These are phyloP conservation scores for Aspergillus ruber DNA, from an alignment of 2,329 filamentous ascomycete species.

Conservation along the genomic window DNA sequence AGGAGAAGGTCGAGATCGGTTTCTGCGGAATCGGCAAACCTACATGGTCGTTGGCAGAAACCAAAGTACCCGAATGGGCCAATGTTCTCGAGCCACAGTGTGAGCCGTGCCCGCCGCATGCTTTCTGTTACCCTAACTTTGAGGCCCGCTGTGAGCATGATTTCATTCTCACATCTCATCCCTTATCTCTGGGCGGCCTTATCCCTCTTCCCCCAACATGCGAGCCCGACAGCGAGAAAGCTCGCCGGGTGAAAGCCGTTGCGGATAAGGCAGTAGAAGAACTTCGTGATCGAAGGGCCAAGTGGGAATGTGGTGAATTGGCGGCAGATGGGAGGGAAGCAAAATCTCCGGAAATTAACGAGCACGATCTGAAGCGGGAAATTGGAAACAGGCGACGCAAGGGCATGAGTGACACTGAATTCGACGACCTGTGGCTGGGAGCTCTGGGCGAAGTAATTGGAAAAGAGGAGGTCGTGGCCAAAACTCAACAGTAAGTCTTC, in stretches of 20 bases:
- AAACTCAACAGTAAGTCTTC: conserved; percentile 52
- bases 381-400: conserved; percentile 71
- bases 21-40: conserved; percentile 81
- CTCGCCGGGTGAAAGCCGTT: conserved; percentile 75
- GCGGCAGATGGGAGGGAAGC: conserved; percentile 56
- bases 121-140: conserved; percentile 76
- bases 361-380: conserved; percentile 67
- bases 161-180: conserved; percentile 79
- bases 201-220: conserved; percentile 84
- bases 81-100: conserved; percentile 69
- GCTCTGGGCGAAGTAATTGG: conserved; percentile 46
- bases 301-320: conserved; percentile 81
- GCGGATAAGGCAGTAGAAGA: conserved; percentile 83
- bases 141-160: conserved; percentile 75
- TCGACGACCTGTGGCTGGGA: conserved; percentile 68
- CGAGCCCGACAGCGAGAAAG: conserved; percentile 91
- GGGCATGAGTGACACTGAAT: conserved; percentile 78
- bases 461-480: conserved; percentile 55
- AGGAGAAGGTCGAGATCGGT: conserved; percentile 93
- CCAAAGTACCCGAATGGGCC: conserved; percentile 67
- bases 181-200: conserved; percentile 71
- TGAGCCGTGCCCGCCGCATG: conserved; percentile 83
- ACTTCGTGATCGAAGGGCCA: conserved; percentile 74
- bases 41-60: conserved; percentile 51
- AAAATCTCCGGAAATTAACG: conserved; percentile 59